phyloP scores from a whole-genome alignment of 352 stramenopile species.

The Plasmopara viticola region DNA sequence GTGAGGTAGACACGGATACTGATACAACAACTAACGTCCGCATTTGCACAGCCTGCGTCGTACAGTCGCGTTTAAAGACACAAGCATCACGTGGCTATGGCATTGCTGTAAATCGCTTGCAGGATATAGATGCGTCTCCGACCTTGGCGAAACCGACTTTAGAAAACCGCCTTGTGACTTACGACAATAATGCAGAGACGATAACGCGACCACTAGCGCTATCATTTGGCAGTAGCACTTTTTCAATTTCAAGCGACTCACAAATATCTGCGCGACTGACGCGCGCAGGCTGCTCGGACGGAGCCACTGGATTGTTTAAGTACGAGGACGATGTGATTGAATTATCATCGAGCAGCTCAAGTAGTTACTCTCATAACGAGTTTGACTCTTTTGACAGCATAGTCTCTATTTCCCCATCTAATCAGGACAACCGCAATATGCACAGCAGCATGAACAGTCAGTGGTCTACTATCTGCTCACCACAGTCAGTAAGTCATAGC shows the following conservation, averaged over 20 bases:
- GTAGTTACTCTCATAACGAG: slow-evolving; percentile 53
- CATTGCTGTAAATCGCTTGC: slow-evolving; percentile 30
- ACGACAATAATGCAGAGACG: slow-evolving; percentile 15
- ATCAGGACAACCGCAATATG: slow-evolving; percentile 20
- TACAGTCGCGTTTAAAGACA: slow-evolving; percentile 32
- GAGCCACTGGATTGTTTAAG: slow-evolving; percentile 18
- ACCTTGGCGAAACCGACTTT: neutral
- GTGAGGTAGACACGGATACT: slow-evolving; percentile 36
- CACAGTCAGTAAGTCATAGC: slow-evolving; percentile 8
- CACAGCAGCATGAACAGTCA: slow-evolving; percentile 4
- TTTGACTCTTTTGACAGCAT: slow-evolving; percentile 49
- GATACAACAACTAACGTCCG: slow-evolving; percentile 29
- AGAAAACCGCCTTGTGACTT: neutral
- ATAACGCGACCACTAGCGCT: slow-evolving; percentile 20
- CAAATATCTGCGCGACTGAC: slow-evolving; percentile 25
- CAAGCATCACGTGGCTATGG: slow-evolving; percentile 21
- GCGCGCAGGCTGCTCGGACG: neutral
- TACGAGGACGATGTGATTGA: slow-evolving; percentile 8
- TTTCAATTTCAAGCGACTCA: slow-evolving; percentile 48
- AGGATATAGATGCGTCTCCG: too few relatives aligned
- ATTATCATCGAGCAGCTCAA: slow-evolving; percentile 35
- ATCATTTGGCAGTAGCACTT: slow-evolving; percentile 44
- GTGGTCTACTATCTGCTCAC: neutral
- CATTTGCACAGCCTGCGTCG: slow-evolving; percentile 62
- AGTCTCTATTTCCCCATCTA: slow-evolving; percentile 11